Evolutionary conservation across 192 early-diverging fungal species (phyloP).

Genomic region (Jimgerdemannia flammicorona): DNA sequence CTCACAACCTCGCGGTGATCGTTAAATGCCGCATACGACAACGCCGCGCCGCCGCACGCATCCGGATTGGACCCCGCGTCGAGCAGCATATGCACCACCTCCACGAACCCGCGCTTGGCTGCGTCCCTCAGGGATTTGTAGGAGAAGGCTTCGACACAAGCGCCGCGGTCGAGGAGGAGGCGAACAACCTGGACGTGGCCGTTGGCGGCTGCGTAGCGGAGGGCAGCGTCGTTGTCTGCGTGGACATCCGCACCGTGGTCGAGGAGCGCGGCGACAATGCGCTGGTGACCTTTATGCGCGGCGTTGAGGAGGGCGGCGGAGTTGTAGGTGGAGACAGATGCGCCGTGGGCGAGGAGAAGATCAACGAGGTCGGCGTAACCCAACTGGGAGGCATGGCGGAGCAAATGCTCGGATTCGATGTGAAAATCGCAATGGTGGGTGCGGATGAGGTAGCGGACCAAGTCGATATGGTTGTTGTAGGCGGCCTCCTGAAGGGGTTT

Average conservation of each 20-base stretch:
- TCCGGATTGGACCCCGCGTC: conserved; percentile 20
- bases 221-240: conserved; percentile 11
- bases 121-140: conserved; percentile 13
- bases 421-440: conserved; percentile 18
- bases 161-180: conserved; percentile 14
- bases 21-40: conserved; percentile 8
- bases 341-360: conserved; percentile 15
- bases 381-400: conserved; percentile 22
- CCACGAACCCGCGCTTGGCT: not conserved
- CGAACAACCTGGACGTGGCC: conserved; percentile 22
- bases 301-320: conserved; percentile 26
- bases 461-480: conserved; percentile 15
- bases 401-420: conserved; percentile 11
- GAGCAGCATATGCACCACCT: conserved; percentile 1
- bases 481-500: conserved; percentile 17
- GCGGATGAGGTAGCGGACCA: conserved; percentile 18
- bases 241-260: conserved; percentile 8
- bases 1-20: conserved; percentile 3
- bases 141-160: conserved; percentile 1
- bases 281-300: conserved; percentile 7
- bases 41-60: conserved; percentile 16
- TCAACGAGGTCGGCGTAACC: conserved; percentile 19
- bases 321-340: conserved; percentile 22
- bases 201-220: conserved; percentile 25
- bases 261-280: conserved; percentile 7